These are phyloP conservation scores for Aspergillaceae sp. DNA, from an alignment of 2,329 filamentous ascomycete species.

Conservation along the genomic window DNA sequence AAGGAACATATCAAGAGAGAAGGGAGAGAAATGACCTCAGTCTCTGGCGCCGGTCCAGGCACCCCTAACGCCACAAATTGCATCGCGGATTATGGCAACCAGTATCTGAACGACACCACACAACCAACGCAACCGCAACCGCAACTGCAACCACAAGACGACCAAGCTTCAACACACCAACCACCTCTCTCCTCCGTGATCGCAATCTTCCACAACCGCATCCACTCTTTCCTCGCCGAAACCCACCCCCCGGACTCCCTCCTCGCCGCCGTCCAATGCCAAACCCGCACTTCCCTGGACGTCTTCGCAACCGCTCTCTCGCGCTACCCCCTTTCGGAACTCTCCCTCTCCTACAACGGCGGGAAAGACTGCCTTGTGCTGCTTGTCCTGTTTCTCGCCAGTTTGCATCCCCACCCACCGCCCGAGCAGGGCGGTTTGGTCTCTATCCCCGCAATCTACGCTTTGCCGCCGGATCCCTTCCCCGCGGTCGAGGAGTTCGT, in stretches of 20 bases:
- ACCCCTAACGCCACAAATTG: slow-evolving; percentile 1
- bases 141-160: slow-evolving; percentile 7
- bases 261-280: slow-evolving; percentile 59
- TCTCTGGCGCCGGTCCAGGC: not conserved
- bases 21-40: not conserved
- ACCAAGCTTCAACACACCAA: not conserved
- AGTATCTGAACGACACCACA: slow-evolving; percentile 2
- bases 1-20: not conserved
- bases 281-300: slow-evolving; percentile 62
- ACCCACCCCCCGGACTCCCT: slow-evolving; percentile 46
- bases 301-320: slow-evolving; percentile 68
- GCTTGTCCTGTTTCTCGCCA: slow-evolving; percentile 73
- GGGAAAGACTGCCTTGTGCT: slow-evolving; percentile 96
- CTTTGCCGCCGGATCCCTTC: slow-evolving; percentile 77
- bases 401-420: slow-evolving; percentile 43
- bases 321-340: slow-evolving; percentile 65
- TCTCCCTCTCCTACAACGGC: slow-evolving; percentile 92
- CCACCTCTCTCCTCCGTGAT: slow-evolving; percentile 49
- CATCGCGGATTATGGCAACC: not conserved
- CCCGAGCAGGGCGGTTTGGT: slow-evolving; percentile 8
- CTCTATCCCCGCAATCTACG: slow-evolving; percentile 75
- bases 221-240: slow-evolving; percentile 58
- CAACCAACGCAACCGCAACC: not conserved
- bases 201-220: slow-evolving; percentile 51
- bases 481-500: slow-evolving; percentile 81